Conservation (phyloP, 73 alveolate genomes). For the Breviolum minutum region DNA sequence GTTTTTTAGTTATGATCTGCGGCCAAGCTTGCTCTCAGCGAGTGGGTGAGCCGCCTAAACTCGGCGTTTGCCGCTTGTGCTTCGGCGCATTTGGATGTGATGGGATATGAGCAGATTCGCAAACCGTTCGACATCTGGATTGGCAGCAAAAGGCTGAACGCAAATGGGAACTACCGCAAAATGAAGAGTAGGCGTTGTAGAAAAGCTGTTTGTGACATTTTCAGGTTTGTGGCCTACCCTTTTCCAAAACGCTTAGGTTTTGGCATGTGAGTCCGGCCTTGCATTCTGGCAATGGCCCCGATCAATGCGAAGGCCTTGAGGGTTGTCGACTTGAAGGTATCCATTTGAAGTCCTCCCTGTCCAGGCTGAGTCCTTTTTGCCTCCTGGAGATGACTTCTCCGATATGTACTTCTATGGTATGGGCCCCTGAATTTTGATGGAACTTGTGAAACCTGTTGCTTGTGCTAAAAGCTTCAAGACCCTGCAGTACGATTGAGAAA, state of each 20-base stretch:
- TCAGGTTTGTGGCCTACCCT: not conserved
- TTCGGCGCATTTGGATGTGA: not conserved
- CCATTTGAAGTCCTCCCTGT: not conserved
- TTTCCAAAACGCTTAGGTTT: constrained; percentile 27
- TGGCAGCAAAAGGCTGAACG: too few relatives aligned
- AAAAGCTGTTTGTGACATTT: too few relatives aligned
- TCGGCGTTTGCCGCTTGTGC: constrained; percentile 39
- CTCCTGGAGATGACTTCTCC: constrained; percentile 64
- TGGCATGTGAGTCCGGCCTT: constrained; percentile 76
- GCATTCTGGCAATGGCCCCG: constrained; percentile 12
- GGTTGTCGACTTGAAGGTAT: too few relatives aligned
- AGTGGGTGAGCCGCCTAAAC: constrained; percentile 49
- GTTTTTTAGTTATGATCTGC: not conserved
- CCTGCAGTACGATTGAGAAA: not conserved
- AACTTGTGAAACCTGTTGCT: too few relatives aligned
- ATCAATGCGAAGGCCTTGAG: not conserved
- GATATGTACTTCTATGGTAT: constrained; percentile 61
- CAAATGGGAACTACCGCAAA: not conserved
- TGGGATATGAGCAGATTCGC: too few relatives aligned
- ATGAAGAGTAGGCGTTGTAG: not conserved
- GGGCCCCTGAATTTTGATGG: not conserved
- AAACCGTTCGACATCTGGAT: too few relatives aligned
- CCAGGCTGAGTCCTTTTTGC: constrained; percentile 19
- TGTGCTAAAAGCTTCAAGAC: too few relatives aligned
- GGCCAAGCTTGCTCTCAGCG: constrained; percentile 56